phyloP scores from a whole-genome alignment of 164 flowering plant genomes.

The Nelumbo lutea region DNA sequence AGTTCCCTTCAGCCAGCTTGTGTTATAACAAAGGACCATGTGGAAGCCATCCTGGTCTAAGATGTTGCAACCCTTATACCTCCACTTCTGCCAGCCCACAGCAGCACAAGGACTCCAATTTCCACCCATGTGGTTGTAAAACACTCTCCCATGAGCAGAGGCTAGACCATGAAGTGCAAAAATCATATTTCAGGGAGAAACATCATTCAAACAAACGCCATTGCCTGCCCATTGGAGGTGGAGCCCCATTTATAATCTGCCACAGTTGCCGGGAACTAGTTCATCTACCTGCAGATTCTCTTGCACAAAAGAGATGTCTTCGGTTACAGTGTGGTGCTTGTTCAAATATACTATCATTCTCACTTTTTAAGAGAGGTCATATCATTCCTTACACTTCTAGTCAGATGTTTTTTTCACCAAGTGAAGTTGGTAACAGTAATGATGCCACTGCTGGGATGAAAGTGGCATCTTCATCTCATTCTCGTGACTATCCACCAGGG shows the following conservation, averaged over 20 bases:
- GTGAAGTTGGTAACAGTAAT: conserved; percentile 26
- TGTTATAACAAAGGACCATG: conserved; percentile 20
- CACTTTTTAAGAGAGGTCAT: conserved; percentile 34
- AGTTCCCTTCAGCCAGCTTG: conserved; percentile 19
- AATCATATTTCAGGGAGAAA: conserved; percentile 29
- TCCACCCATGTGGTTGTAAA: conserved; percentile 15
- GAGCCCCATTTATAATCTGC: conserved; percentile 70
- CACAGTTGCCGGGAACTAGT: conserved; percentile 42
- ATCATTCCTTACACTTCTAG: conserved; percentile 30
- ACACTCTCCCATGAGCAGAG: conserved; percentile 22
- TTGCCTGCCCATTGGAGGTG: conserved; percentile 63
- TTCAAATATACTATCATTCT: conserved; percentile 46
- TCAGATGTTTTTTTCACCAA: conserved; percentile 27
- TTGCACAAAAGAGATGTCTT: conserved; percentile 38
- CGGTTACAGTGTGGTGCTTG: conserved; percentile 65
- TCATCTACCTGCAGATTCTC: conserved; percentile 75
- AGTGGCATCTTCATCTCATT: conserved; percentile 16
- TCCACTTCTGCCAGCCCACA: conserved; percentile 42
- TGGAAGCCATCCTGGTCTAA: conserved; percentile 21
- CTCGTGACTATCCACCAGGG: conserved; percentile 12
- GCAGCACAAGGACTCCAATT: conserved; percentile 23
- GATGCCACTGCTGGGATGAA: conserved; percentile 11
- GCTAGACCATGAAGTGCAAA: conserved; percentile 24
- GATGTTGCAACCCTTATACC: conserved; percentile 14
- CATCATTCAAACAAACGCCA: conserved; percentile 33